phyloP scores from a whole-genome alignment of 2,329 filamentous ascomycete species.

The Botryotinia convoluta region DNA sequence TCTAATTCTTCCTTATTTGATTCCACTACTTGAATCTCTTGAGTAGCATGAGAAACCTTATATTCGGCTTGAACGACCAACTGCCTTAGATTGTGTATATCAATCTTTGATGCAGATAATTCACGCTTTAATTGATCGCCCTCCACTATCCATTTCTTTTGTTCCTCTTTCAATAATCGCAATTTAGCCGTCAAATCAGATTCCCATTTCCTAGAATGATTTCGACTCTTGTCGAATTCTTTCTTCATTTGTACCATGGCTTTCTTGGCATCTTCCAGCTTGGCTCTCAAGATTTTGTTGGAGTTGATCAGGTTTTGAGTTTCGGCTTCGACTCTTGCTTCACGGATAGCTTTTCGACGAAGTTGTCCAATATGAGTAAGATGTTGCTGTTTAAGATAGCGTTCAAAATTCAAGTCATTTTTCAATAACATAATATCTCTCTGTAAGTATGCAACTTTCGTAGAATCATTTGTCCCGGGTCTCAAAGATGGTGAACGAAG shows the following conservation, averaged over 20 bases:
- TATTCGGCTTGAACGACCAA: slow-evolving; percentile 68
- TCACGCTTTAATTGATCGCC: slow-evolving; percentile 56
- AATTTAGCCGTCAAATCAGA: slow-evolving; percentile 66
- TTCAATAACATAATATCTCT: slow-evolving; percentile 72
- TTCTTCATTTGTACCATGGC: slow-evolving; percentile 67
- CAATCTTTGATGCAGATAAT: slow-evolving; percentile 55
- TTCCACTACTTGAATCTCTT: slow-evolving; percentile 62
- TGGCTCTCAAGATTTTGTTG: slow-evolving; percentile 70
- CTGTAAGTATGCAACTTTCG: slow-evolving; percentile 56
- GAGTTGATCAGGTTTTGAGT: slow-evolving; percentile 77
- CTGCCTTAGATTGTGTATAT: slow-evolving; percentile 62
- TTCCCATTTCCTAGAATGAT: slow-evolving; percentile 76
- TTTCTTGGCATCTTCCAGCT: slow-evolving; percentile 70
- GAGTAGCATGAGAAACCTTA: slow-evolving; percentile 61
- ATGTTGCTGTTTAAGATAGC: slow-evolving; percentile 81
- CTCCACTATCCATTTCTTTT: slow-evolving; percentile 61
- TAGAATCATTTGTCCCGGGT: slow-evolving; percentile 37
- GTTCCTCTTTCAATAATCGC: slow-evolving; percentile 64
- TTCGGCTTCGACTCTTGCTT: slow-evolving; percentile 77
- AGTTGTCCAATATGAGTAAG: slow-evolving; percentile 77
- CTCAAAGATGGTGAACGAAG: slow-evolving; percentile 34
- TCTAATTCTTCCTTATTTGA: slow-evolving; percentile 60
- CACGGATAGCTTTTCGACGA: slow-evolving; percentile 69
- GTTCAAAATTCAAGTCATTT: slow-evolving; percentile 80
- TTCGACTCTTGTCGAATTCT: slow-evolving; percentile 69